These are phyloP conservation scores for Cryptococcus hybrid DNA, from an alignment of 1,284 basidiomycete species.

Conservation along the genomic window DNA sequence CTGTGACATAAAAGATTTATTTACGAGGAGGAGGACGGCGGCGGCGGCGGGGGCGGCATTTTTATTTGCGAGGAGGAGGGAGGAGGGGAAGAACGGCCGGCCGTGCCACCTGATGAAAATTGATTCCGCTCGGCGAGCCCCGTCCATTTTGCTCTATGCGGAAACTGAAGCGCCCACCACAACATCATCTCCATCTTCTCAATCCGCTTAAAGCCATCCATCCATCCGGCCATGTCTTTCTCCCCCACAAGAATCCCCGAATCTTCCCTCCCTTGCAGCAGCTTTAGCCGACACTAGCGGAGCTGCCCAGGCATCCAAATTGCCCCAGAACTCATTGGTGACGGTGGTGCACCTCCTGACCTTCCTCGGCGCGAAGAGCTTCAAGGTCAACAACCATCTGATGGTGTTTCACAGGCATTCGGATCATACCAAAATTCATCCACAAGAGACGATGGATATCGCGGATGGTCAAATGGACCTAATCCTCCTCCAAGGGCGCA, in stretches of 20 bases:
- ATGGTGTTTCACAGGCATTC: not conserved
- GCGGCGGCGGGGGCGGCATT: no score
- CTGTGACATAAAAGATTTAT: no score
- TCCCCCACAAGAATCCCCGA: not conserved
- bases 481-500: not conserved
- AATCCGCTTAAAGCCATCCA: no score
- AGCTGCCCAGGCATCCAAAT: slow-evolving; percentile 11
- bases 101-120: no score
- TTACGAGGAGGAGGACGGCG: no score
- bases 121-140: no score
- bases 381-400: not conserved
- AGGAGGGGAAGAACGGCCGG: no score
- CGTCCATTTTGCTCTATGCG: no score
- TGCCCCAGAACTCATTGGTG: slow-evolving; percentile 23
- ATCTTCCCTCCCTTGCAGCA: slow-evolving; percentile 14
- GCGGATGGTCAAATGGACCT: slow-evolving; percentile 2
- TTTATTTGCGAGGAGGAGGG: no score
- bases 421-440: slow-evolving; percentile 15
- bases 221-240: slow-evolving; percentile 6
- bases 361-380: not conserved
- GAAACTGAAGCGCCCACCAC: no score
- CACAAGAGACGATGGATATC: slow-evolving; percentile 12
- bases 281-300: slow-evolving; percentile 6
- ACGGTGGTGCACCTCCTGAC: slow-evolving; percentile 10
- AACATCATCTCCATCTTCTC: no score